These are phyloP conservation scores for Mycena alexandri DNA, from an alignment of 768 basidiomycete genomes.

Conservation along the genomic window DNA sequence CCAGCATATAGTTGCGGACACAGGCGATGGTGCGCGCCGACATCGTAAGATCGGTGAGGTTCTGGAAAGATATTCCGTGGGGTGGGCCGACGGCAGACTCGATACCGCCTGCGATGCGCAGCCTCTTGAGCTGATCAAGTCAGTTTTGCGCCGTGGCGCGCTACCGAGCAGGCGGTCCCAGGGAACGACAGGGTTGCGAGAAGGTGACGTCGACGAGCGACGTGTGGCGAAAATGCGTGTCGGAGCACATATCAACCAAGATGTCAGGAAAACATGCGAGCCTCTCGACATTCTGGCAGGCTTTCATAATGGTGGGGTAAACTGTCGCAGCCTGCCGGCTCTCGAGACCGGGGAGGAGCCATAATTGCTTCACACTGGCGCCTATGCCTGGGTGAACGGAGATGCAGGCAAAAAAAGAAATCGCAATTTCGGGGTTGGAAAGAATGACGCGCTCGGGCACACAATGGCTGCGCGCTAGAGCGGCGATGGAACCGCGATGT, in stretches of 20 bases:
- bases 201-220: slow-evolving; percentile 23
- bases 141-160: slow-evolving; percentile 19
- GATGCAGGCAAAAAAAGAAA: slow-evolving; percentile 27
- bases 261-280: slow-evolving; percentile 14
- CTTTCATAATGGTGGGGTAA: not conserved
- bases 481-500: slow-evolving; percentile 17
- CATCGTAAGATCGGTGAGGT: slow-evolving; percentile 17
- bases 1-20: not conserved
- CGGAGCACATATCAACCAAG: slow-evolving; percentile 11
- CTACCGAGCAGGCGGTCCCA: slow-evolving; percentile 23
- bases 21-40: not conserved
- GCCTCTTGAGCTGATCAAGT: slow-evolving; percentile 4
- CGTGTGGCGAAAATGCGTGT: slow-evolving; percentile 9
- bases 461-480: slow-evolving; percentile 17
- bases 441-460: slow-evolving; percentile 20
- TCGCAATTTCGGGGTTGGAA: not conserved
- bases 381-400: slow-evolving; percentile 25
- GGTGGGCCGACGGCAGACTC: slow-evolving; percentile 10
- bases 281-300: slow-evolving; percentile 14
- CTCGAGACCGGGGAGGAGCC: slow-evolving; percentile 18
- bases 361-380: slow-evolving; percentile 1
- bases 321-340: not conserved
- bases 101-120: slow-evolving; percentile 27
- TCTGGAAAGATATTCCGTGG: slow-evolving; percentile 6
- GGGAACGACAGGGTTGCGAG: slow-evolving; percentile 12